These are phyloP conservation scores for Soucietia sequanensis DNA, from an alignment of 805 yeast species.

Conservation along the genomic window DNA sequence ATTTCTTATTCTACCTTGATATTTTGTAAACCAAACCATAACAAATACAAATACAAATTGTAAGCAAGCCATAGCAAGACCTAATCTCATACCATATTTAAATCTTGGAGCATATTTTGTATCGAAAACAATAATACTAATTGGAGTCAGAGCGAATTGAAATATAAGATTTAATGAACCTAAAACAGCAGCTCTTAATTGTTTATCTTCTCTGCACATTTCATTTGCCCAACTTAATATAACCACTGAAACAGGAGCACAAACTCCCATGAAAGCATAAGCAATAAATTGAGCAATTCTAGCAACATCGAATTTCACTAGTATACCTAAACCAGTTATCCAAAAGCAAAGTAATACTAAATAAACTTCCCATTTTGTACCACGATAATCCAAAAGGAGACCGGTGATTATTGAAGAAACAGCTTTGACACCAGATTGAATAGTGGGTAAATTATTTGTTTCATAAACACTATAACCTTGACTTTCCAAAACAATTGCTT, in stretches of 20 bases:
- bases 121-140: constrained; percentile 1
- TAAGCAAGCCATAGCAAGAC: constrained; percentile 1
- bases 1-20: constrained; percentile 3
- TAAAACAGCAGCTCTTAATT: constrained; percentile 4
- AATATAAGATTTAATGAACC: constrained; percentile 4
- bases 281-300: constrained; percentile 3
- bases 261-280: constrained; percentile 5
- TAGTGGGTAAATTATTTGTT: constrained; percentile 6
- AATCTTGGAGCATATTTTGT: constrained; percentile 5
- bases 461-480: constrained; percentile 4
- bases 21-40: constrained; percentile 4
- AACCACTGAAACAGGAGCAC: constrained; percentile 3
- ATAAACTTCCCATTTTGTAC: constrained; percentile 4
- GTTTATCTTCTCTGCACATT: constrained; percentile 5
- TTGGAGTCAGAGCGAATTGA: neutral
- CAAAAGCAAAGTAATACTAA: constrained; percentile 1
- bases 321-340: constrained; percentile 2
- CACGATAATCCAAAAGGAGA: constrained; percentile 2
- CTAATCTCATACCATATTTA: constrained; percentile 4
- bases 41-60: constrained; percentile 1
- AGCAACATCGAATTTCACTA: constrained; percentile 4
- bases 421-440: constrained; percentile 3
- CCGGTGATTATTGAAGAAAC: constrained; percentile 3
- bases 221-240: constrained; percentile 7
- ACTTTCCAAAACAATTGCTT: constrained; percentile 15